Evolutionary conservation across 306 rosid genomes (phyloP).

Genomic region (Cicer judaicum): DNA sequence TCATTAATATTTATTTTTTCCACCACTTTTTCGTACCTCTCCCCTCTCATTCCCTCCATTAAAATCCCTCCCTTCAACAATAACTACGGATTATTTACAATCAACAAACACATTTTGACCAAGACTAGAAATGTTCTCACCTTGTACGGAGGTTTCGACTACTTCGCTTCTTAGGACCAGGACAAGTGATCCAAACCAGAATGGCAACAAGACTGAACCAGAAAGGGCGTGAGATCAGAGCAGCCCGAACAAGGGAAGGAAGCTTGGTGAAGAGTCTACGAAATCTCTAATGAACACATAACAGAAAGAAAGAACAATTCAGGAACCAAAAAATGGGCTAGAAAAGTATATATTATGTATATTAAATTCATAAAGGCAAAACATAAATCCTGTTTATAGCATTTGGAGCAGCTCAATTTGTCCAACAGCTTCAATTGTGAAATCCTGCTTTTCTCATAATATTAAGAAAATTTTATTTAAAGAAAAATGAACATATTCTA

Average conservation of each 20-base stretch:
- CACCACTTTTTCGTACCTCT: too few relatives aligned
- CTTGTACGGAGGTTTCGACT: neutral
- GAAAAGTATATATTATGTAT: neutral
- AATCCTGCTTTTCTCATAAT: neutral
- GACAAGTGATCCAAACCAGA: constrained; percentile 14
- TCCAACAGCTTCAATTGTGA: neutral
- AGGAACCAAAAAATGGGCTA: neutral
- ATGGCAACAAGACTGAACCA: neutral
- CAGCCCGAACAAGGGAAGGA: constrained; percentile 13
- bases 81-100: neutral
- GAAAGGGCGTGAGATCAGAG: neutral
- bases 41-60: neutral
- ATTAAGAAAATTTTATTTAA: neutral
- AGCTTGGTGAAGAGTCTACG: neutral
- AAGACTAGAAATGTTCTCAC: neutral
- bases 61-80: neutral
- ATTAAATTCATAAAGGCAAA: neutral
- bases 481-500: neutral
- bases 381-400: neutral
- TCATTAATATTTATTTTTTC: too few relatives aligned
- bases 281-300: constrained; percentile 2
- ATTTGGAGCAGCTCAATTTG: neutral
- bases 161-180: neutral
- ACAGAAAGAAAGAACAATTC: neutral
- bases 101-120: neutral